These are phyloP conservation scores for Limtongozyma cylindracea DNA, from an alignment of 805 yeast species.

Conservation along the genomic window DNA sequence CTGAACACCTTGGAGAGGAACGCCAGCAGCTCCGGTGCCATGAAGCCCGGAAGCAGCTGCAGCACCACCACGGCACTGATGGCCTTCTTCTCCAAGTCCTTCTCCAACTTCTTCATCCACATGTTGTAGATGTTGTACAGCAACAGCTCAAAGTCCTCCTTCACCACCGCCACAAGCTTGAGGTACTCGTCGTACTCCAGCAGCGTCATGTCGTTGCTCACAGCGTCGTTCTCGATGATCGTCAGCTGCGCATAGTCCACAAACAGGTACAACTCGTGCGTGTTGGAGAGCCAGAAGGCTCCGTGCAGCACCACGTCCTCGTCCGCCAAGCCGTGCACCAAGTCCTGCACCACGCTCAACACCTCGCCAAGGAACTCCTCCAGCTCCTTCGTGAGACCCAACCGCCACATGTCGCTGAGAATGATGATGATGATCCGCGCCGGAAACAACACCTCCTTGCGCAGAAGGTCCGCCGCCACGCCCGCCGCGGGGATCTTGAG, in stretches of 20 bases:
- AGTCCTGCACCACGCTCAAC: conserved; percentile 61
- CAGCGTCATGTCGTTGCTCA: conserved; percentile 66
- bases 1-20: conserved; percentile 67
- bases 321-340: conserved; percentile 58
- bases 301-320: conserved; percentile 79
- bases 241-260: conserved; percentile 85
- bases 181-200: conserved; percentile 78
- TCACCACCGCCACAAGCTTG: conserved; percentile 70
- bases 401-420: conserved; percentile 93
- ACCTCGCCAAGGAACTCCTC: conserved; percentile 83
- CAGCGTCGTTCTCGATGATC: conserved; percentile 62
- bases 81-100: conserved; percentile 72
- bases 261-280: conserved; percentile 86
- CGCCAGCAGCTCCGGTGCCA: conserved; percentile 63
- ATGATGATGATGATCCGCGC: conserved; percentile 84
- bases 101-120: conserved; percentile 92
- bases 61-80: conserved; percentile 88
- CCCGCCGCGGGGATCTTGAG: conserved; percentile 71
- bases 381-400: conserved; percentile 78
- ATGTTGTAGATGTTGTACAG: conserved; percentile 86
- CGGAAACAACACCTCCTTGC: conserved; percentile 87
- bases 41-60: conserved; percentile 89
- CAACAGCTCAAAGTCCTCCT: conserved; percentile 81
- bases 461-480: conserved; percentile 57
- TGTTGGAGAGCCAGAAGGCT: conserved; percentile 93